phyloP scores from a whole-genome alignment of 1,139 yeast species.

The Taiozyma onychis region DNA sequence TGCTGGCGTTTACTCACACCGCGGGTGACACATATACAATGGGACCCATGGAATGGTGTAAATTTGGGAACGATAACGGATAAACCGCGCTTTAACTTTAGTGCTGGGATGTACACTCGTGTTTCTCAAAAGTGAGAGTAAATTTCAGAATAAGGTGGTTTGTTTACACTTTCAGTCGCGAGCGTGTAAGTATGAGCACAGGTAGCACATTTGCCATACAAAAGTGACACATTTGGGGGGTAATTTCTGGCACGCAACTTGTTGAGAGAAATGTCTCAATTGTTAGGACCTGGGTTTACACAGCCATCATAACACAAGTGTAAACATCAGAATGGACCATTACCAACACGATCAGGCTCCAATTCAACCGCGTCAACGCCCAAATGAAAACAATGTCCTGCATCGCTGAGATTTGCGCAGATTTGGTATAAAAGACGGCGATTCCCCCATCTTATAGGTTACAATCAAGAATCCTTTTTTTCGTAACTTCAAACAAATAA shows the following conservation, averaged over 20 bases:
- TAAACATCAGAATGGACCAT: background rate
- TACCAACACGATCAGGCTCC: background rate
- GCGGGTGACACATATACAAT: background rate
- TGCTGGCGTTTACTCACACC: background rate
- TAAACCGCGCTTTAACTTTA: background rate
- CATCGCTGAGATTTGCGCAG: background rate
- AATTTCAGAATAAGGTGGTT: background rate
- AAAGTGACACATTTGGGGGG: background rate
- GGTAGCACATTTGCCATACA: background rate
- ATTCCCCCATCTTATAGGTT: background rate
- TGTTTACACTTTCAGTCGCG: background rate
- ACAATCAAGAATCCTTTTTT: background rate
- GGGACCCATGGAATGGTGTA: no score
- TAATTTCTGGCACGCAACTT: background rate
- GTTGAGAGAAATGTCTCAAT: background rate
- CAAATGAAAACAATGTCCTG: background rate
- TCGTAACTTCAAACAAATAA: slow-evolving; percentile 18
- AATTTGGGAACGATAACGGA: background rate
- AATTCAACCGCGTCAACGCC: background rate
- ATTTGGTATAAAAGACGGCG: background rate
- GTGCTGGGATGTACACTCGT: background rate
- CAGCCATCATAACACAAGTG: background rate
- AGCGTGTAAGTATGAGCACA: background rate
- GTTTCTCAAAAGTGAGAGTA: background rate
- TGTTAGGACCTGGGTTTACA: background rate